phyloP scores from a whole-genome alignment of 2,329 filamentous ascomycete species.

The Zasmidium angulare region DNA sequence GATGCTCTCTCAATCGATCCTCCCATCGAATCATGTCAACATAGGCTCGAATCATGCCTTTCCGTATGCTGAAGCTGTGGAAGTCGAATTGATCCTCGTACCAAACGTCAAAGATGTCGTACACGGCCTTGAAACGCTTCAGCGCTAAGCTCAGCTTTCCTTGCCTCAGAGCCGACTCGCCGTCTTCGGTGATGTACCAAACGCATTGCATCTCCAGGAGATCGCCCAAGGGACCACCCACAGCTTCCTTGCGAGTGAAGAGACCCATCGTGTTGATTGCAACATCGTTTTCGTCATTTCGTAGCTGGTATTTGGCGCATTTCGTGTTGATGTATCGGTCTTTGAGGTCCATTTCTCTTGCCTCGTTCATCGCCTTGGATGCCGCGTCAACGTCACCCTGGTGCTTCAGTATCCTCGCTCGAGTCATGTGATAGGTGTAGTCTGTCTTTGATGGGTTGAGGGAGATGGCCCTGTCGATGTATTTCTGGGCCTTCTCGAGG shows the following conservation, averaged over 20 bases:
- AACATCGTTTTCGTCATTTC: constrained; percentile 85
- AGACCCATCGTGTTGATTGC: constrained; percentile 86
- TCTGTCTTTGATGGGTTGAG: constrained; percentile 80
- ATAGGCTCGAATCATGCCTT: constrained; percentile 92
- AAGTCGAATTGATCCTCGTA: constrained; percentile 99
- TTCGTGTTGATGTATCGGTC: constrained; percentile 99
- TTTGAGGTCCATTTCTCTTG: constrained; percentile 79
- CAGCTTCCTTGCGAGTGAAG: constrained; percentile 88
- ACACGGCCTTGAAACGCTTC: constrained; percentile 85
- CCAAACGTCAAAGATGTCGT: constrained; percentile 95
- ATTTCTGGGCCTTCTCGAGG: constrained; percentile 75
- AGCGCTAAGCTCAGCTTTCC: constrained; percentile 81
- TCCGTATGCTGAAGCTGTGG: constrained; percentile 94
- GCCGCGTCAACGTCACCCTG: constrained; percentile 76
- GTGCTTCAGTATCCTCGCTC: constrained; percentile 93
- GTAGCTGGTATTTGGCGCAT: constrained; percentile 91
- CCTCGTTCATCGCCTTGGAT: constrained; percentile 82
- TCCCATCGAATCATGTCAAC: constrained; percentile 97
- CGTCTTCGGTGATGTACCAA: constrained; percentile 95
- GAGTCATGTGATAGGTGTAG: constrained; percentile 90
- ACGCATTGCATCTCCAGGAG: constrained; percentile 98
- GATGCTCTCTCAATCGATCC: constrained; percentile 84
- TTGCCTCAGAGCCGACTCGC: constrained; percentile 80
- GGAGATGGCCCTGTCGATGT: constrained; percentile 79
- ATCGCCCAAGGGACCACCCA: constrained; percentile 84